Evolutionary conservation across 2,329 filamentous ascomycete species (phyloP), one percentile per base, ranked within the genome.

Genomic region (Aspergillus sp.): DNA sequence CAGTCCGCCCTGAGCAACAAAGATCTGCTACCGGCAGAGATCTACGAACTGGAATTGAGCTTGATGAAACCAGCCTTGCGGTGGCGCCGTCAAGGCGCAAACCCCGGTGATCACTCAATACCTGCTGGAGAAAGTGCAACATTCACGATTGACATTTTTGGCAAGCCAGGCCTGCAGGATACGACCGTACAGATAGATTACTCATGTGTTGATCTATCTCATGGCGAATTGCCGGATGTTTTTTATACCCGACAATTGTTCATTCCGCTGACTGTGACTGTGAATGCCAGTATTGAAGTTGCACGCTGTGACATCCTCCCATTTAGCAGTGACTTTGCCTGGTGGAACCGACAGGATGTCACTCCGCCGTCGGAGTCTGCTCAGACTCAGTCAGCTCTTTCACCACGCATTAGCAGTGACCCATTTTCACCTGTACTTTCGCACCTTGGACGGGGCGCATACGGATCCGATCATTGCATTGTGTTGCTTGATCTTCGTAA

Each of bases 241-340:
- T 95, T 96, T 65, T 90, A 91, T 65, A 96, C 92, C 0, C 82
- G 92, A 36, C 89, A 94, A 65, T 80, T 95, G 14, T 86, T 86
- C 16, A 78, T 95, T 24, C 88, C 90, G 13, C 76, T 97, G 52
- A 89, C 87, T 0, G 83, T 96, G 14, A 96, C 93, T 4, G 93
- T 97, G 45, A 96, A 96, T 65, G 89, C 91, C 3, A 94, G 90
- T 64, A 80, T 96, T 22, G 90, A 96, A 64, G 77, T 96, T 9
- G 81, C 86, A 32, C 82, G 90, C 35, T 85, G 92, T 58, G 92
- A 96, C 64, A 79, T 95, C 16, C 71, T 94, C 32, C 86, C 90
- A 1, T 80, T 95, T 10, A 83, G 84, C 45, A 82, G 83, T 10
- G 78, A 82, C 45, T 83, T 94, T 48, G 86, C 87, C 1, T 90